These are phyloP conservation scores for Rhizoclosmatium hyalinum DNA, from an alignment of 371 early-diverging fungal species.

Conservation along the genomic window DNA sequence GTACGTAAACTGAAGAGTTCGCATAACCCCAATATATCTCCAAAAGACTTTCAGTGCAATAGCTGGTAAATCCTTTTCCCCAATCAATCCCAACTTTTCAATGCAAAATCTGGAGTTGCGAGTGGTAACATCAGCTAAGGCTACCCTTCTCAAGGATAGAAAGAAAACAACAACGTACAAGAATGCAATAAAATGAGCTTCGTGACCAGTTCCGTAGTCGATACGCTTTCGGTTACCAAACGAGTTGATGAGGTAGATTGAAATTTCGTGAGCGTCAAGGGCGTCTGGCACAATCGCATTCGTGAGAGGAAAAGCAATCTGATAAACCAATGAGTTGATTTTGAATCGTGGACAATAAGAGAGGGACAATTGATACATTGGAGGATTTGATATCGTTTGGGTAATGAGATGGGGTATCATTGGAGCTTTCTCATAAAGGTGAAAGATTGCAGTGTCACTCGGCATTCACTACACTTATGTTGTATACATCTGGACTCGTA, in stretches of 20 bases:
- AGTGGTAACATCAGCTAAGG: not conserved
- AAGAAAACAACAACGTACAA: conserved; percentile 58
- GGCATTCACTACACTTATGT: not conserved
- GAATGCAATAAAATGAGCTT: conserved; percentile 94
- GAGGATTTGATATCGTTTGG: not conserved
- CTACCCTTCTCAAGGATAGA: conserved; percentile 21
- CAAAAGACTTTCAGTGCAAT: conserved; percentile 83
- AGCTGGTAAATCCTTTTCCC: conserved; percentile 71
- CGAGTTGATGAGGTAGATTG: conserved; percentile 81
- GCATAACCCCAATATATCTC: conserved; percentile 89
- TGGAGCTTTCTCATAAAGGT: too few relatives aligned
- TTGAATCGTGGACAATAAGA: not conserved
- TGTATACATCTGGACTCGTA: not conserved
- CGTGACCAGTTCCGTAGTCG: conserved; percentile 99
- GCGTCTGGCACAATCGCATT: conserved; percentile 1
- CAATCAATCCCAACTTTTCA: conserved; percentile 73
- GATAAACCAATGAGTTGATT: conserved; percentile 34
- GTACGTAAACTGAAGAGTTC: conserved; percentile 89
- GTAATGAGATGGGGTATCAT: too few relatives aligned
- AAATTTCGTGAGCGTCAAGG: conserved; percentile 68
- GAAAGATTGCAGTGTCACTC: too few relatives aligned
- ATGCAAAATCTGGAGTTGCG: conserved; percentile 70
- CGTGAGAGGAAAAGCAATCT: conserved; percentile 43
- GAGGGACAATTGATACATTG: not conserved
- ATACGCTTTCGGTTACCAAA: conserved; percentile 96